Evolutionary conservation across 768 basidiomycete species (phyloP).

Genomic region (Chalciporus sphaerocephalus): DNA sequence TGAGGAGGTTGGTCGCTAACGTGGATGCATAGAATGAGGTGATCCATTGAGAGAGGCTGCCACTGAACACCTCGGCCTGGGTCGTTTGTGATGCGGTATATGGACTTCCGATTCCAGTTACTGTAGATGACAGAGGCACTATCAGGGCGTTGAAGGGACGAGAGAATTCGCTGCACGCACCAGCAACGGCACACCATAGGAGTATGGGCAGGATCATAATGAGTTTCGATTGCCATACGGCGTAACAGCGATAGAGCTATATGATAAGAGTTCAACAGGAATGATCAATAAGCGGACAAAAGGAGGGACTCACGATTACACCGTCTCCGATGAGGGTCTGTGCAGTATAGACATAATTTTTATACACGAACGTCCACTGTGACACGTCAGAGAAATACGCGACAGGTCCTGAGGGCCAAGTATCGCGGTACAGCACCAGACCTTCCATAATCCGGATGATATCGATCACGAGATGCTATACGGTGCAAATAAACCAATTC

Average conservation of each 20-base stretch:
- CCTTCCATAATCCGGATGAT: conserved; percentile 25
- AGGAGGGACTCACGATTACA: conserved; percentile 21
- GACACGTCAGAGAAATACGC: conserved; percentile 25
- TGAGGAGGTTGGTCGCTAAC: conserved; percentile 30
- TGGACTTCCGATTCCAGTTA: conserved; percentile 17
- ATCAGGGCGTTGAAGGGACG: not conserved
- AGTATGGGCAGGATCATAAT: conserved; percentile 27
- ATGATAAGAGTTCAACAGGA: not conserved
- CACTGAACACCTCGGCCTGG: conserved; percentile 24
- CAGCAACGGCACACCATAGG: conserved; percentile 26
- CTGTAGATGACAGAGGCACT: conserved; percentile 5
- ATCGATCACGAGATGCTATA: conserved; percentile 26
- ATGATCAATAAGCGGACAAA: not conserved
- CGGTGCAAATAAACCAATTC: not conserved
- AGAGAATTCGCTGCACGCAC: conserved; percentile 11
- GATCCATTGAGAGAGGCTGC: conserved; percentile 31
- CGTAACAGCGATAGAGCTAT: conserved; percentile 29
- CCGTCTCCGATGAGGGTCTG: conserved; percentile 31
- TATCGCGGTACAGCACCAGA: conserved; percentile 19
- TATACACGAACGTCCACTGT: conserved; percentile 28
- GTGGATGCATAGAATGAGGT: conserved; percentile 32
- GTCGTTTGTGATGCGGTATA: conserved; percentile 11
- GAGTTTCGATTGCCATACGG: conserved; percentile 29
- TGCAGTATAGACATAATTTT: conserved; percentile 20
- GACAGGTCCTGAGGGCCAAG: conserved; percentile 16